phyloP scores from a whole-genome alignment of 306 rosid genomes.

The Arachis hypogaea region DNA sequence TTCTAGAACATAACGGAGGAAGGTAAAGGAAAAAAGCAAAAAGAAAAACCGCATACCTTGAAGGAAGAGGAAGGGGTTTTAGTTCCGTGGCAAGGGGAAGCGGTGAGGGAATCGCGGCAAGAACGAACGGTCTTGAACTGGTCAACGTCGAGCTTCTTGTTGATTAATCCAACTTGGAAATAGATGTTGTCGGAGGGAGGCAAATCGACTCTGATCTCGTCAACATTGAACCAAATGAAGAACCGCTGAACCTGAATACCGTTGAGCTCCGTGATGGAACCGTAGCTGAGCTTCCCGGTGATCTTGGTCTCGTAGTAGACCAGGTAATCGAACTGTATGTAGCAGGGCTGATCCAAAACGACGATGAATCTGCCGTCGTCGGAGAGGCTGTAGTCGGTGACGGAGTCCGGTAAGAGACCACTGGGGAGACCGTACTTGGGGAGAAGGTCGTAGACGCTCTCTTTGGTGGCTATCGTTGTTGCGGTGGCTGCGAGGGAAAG shows the following conservation, averaged over 20 bases:
- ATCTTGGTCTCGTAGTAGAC: conserved; percentile 72
- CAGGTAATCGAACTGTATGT: conserved; percentile 71
- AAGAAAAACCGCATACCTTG: background rate
- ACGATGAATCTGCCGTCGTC: conserved; percentile 74
- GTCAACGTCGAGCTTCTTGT: conserved; percentile 74
- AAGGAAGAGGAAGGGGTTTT: background rate
- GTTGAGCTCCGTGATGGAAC: conserved; percentile 69
- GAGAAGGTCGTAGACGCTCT: conserved; percentile 70
- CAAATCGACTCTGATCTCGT: conserved; percentile 94
- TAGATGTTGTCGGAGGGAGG: conserved; percentile 80
- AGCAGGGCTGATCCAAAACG: conserved; percentile 61
- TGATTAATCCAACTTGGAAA: conserved; percentile 81
- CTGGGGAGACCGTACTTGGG: conserved; percentile 75
- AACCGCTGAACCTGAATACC: conserved; percentile 81
- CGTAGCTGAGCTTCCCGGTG: conserved; percentile 72
- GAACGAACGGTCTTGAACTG: conserved; percentile 76
- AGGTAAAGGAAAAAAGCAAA: no score
- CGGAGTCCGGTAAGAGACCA: conserved; percentile 78
- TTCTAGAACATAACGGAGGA: background rate
- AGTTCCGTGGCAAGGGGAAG: conserved; percentile 41
- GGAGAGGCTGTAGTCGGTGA: conserved; percentile 54
- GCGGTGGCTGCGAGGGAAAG: background rate
- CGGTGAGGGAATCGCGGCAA: conserved; percentile 51
- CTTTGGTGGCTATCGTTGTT: background rate
- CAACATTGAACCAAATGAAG: conserved; percentile 76